Evolutionary conservation across 2,329 filamentous ascomycete species (phyloP), one percentile per base, ranked within the genome.

Genomic region (Didymosphaeria variabile): DNA sequence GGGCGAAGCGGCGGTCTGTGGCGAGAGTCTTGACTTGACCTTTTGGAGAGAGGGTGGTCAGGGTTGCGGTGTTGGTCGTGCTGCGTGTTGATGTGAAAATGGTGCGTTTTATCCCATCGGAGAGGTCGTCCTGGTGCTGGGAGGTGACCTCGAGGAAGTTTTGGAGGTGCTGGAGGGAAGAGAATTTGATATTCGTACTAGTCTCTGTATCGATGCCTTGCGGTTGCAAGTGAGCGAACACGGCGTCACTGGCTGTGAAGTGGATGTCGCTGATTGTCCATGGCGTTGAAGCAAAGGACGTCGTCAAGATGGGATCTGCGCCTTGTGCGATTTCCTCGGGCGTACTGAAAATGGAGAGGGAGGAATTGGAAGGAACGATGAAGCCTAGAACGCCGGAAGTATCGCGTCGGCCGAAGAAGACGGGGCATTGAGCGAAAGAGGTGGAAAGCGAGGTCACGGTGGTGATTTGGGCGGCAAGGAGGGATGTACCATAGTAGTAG

Each of bases 21-120:
- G 68, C 68, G 17, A 58, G 65, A 4, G 74, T 76, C 51, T 68
- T 66, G 7, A 74, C 61, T 26, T 55, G 55, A 10, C 66, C 70
- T 9, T 50, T 13, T 2, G 26, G 31, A n/a, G 64, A 58, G 12
- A 77, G 44, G 1, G 64, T 64, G 5, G 68, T 71, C 40, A 64
- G 53, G 2, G 72, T 71, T 7, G 73, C 75, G 29, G 67, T 66
- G 38, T 72, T 73, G 3, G 61, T 58, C 21, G 29, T 49, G 44
- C 53, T 60, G 13, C 64, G 50, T 3, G 15, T 31, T 8, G 62
- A 64, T 4, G 32, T 4, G 34, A 68, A 67, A 13, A 46, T 23
- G 4, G 58, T 62, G 29, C 55, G 32, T 3, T n/a, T n/a, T 10
- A n/a, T n/a, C 9, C 36, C 12, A 3, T 23, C 15, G 23, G 19